Conservation (phyloP, 352 stramenopile genomes). For the Globisporangium camurandrum region DNA sequence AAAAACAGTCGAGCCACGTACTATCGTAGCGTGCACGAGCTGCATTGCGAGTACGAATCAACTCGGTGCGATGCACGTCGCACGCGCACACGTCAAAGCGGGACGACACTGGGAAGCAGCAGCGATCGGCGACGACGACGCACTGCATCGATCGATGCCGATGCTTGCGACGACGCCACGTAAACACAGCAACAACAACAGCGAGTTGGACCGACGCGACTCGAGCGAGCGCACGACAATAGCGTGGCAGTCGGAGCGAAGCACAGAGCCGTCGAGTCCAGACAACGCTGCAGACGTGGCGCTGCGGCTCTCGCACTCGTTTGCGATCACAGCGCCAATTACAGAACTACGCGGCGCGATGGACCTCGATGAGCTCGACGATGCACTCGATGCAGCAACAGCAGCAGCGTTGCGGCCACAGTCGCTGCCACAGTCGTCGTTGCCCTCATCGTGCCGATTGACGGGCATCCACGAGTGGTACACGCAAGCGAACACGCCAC, state of each 20-base stretch:
- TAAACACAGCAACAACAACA: background rate
- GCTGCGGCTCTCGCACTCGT: slow-evolving; percentile 6
- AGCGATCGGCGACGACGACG: background rate
- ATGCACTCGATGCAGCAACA: slow-evolving; percentile 1
- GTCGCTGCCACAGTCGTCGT: background rate
- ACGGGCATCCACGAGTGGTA: background rate
- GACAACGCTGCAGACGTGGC: slow-evolving; percentile 1
- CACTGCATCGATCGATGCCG: background rate
- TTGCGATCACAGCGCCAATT: slow-evolving; percentile 7
- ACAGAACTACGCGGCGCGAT: background rate
- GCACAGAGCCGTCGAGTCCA: background rate
- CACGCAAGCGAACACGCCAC: background rate
- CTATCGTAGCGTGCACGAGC: slow-evolving; percentile 4
- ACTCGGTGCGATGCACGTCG: background rate
- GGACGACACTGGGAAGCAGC: background rate
- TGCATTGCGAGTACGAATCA: slow-evolving; percentile 8
- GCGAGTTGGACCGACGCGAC: background rate
- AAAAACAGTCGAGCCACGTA: slow-evolving; percentile 2
- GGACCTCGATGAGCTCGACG: slow-evolving; percentile 4
- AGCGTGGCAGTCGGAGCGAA: slow-evolving; percentile 7
- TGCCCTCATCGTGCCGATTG: background rate
- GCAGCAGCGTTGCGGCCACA: too few species aligned
- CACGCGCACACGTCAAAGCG: slow-evolving; percentile 2
- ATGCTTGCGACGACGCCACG: background rate
- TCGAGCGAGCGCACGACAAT: slow-evolving; percentile 6